These are phyloP conservation scores for Thuidium tamariscinum DNA, from an alignment of 225 moss, liverwort and hornwort species.

Conservation along the genomic window DNA sequence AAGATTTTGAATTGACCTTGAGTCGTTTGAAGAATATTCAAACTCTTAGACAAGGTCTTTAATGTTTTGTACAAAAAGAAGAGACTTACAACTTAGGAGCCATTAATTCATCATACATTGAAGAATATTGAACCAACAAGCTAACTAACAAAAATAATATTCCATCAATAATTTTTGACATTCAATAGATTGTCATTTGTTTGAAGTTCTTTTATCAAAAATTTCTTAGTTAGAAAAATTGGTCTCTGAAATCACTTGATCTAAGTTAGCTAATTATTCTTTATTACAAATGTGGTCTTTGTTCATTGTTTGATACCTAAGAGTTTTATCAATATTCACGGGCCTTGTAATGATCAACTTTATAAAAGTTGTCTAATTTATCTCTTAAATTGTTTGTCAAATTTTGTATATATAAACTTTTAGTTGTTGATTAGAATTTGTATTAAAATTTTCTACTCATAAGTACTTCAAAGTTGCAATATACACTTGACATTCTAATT, in stretches of 20 bases:
- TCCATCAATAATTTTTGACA: not conserved
- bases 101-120: not conserved
- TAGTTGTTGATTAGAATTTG: not conserved
- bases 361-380: not conserved
- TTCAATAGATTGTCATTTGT: not conserved
- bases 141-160: not conserved
- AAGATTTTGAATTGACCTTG: not conserved
- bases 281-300: not conserved
- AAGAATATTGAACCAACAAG: not conserved
- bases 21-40: not conserved
- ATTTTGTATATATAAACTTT: not conserved
- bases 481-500: not conserved
- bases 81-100: not conserved
- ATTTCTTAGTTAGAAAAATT: not conserved
- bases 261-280: not conserved
- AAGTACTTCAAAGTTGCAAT: no score
- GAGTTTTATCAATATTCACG: not conserved
- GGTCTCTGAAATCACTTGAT: not conserved
- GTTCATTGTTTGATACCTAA: no score
- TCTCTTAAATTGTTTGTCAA: not conserved
- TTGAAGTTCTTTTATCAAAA: not conserved
- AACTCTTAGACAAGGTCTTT: not conserved
- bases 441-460: not conserved
- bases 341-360: not conserved
- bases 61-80: not conserved